phyloP scores from a whole-genome alignment of 2,329 filamentous ascomycete species.

The Sarocladiaceae sp. region DNA sequence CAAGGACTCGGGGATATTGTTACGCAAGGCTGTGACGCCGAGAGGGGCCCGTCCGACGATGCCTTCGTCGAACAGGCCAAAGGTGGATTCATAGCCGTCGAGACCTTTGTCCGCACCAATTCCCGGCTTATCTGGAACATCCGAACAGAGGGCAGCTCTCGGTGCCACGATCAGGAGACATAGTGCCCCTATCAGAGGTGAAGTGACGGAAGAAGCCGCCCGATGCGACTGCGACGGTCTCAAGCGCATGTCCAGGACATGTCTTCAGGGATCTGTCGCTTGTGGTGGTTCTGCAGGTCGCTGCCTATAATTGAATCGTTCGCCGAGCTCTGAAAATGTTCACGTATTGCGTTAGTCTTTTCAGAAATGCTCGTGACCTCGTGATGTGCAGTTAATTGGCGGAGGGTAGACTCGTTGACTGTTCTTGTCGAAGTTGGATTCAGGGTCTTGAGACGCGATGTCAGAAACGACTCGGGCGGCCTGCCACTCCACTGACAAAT shows the following conservation, averaged over 20 bases:
- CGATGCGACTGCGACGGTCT: conserved; percentile 69
- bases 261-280: background rate
- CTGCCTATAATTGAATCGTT: too few relatives aligned
- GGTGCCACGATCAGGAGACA: conserved; percentile 58
- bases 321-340: too few relatives aligned
- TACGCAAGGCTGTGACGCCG: conserved; percentile 46
- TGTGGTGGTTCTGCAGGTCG: background rate
- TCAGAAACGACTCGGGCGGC: background rate
- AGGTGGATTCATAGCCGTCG: conserved; percentile 54
- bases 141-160: background rate
- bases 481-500: background rate
- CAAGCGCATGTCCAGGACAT: conserved; percentile 42
- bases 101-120: background rate
- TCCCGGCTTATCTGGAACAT: background rate
- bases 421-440: background rate
- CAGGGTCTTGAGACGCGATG: background rate
- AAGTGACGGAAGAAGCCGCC: conserved; percentile 60
- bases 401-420: background rate
- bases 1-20: conserved; percentile 58
- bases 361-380: too few relatives aligned
- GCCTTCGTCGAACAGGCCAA: conserved; percentile 55
- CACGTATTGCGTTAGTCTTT: too few relatives aligned
- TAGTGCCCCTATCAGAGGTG: conserved; percentile 54
- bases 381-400: background rate
- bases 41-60: conserved; percentile 58